These are phyloP conservation scores for Tremella yokohamensis DNA, from an alignment of 768 basidiomycete genomes.

Conservation along the genomic window DNA sequence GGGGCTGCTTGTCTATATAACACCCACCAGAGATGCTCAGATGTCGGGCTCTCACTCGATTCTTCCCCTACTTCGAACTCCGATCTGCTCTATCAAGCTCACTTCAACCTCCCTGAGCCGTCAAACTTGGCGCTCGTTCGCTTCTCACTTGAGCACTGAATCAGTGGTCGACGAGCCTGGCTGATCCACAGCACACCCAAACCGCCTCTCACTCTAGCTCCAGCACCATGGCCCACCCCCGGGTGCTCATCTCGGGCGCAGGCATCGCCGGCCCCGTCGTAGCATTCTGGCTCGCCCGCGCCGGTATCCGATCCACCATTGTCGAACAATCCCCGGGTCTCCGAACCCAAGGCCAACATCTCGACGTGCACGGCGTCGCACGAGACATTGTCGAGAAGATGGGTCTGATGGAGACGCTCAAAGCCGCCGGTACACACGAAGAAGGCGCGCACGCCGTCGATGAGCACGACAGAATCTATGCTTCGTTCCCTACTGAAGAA, in stretches of 20 bases:
- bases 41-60: too few species aligned
- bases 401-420: conserved; percentile 25
- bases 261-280: conserved; percentile 42
- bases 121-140: too few species aligned
- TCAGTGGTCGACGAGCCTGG: too few species aligned
- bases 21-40: too few species aligned
- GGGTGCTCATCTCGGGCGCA: conserved; percentile 35
- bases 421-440: conserved; percentile 24
- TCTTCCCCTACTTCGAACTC: too few species aligned
- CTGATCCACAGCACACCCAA: too few species aligned
- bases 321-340: conserved; percentile 32
- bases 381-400: conserved; percentile 29
- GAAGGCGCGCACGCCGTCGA: conserved; percentile 31
- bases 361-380: conserved; percentile 33
- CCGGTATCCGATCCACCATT: conserved; percentile 27
- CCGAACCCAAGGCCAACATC: conserved; percentile 33
- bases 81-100: too few species aligned
- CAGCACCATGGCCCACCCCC: conserved; percentile 6
- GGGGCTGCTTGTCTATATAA: too few species aligned
- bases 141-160: too few species aligned
- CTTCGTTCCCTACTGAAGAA: conserved; percentile 14
- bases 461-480: conserved; percentile 15
- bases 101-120: too few species aligned
- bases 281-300: conserved; percentile 34
- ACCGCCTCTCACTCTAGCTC: too few species aligned